Percentiles rank a stretch among this genome's conserved stretches.
Conservation (phyloP, 345 rosid genomes). For the Rhizophora mangle region DNA sequence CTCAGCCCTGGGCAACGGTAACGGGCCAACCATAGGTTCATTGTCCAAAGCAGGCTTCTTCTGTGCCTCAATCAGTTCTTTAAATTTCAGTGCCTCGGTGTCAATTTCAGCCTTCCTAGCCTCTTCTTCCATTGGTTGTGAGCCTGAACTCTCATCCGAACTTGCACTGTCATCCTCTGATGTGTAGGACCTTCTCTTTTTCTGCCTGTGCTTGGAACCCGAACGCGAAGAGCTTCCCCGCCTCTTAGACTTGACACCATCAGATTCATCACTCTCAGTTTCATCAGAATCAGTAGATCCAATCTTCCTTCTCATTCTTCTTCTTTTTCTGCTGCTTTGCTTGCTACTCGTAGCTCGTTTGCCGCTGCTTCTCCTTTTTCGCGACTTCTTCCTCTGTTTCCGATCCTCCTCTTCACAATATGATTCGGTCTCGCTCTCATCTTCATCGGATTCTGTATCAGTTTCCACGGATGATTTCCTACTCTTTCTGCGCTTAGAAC, state of each 20-base stretch:
- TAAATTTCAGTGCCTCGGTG: slow-evolving; percentile 64
- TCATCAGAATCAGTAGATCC: slow-evolving; percentile 22
- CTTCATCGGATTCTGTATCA: slow-evolving; percentile 45
- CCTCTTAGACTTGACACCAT: slow-evolving; percentile 45
- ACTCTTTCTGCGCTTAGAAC: slow-evolving; percentile 28
- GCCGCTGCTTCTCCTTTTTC: slow-evolving; percentile 34
- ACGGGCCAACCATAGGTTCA: slow-evolving; percentile 80
- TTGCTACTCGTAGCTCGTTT: slow-evolving; percentile 27
- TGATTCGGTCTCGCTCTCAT: slow-evolving; percentile 43
- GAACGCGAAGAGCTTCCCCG: slow-evolving; percentile 25
- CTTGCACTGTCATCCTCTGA: slow-evolving; percentile 29
- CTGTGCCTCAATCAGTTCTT: slow-evolving; percentile 74
- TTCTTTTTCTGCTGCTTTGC: slow-evolving; percentile 20
- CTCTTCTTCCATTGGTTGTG: slow-evolving; percentile 39
- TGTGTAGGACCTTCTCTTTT: slow-evolving; percentile 40
- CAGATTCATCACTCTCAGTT: slow-evolving; percentile 20
- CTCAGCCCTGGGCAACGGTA: slow-evolving; percentile 86
- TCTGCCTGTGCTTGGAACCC: slow-evolving; percentile 31
- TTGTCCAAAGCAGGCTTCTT: slow-evolving; percentile 65
- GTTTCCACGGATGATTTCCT: slow-evolving; percentile 18
- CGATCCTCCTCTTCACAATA: slow-evolving; percentile 39
- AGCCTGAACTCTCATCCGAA: slow-evolving; percentile 33
- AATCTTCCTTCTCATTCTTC: slow-evolving; percentile 24
- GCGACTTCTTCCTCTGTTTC: slow-evolving; percentile 28
- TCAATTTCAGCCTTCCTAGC: slow-evolving; percentile 43